phyloP scores from a whole-genome alignment of 768 basidiomycete species.

The Suillus luteus region DNA sequence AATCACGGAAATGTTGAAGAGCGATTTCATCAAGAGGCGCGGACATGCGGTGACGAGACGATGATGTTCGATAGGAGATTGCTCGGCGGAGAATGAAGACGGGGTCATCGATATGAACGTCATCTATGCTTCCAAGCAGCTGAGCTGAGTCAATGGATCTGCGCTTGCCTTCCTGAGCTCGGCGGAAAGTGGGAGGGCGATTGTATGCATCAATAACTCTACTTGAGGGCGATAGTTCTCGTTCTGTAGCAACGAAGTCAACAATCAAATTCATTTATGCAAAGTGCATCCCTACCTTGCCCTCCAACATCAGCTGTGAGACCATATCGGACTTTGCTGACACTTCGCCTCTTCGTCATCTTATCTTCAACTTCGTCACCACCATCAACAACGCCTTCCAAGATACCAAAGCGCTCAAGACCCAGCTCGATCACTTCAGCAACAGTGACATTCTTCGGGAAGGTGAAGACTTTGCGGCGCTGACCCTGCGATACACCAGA shows the following conservation, averaged over 20 bases:
- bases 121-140: conserved; percentile 68
- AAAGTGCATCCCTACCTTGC: conserved; percentile 53
- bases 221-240: conserved; percentile 75
- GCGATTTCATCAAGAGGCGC: conserved; percentile 85
- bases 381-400: conserved; percentile 97
- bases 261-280: conserved; percentile 11
- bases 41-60: conserved; percentile 69
- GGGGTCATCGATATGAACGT: conserved; percentile 83
- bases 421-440: conserved; percentile 95
- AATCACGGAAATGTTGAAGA: conserved; percentile 70
- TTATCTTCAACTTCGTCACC: conserved; percentile 99
- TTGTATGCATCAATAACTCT: conserved; percentile 84
- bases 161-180: conserved; percentile 66
- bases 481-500: conserved; percentile 59
- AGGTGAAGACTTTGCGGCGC: conserved; percentile 82
- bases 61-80: conserved; percentile 67
- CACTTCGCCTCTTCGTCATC: conserved; percentile 75
- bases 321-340: conserved; percentile 79
- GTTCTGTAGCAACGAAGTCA: conserved; percentile 51
- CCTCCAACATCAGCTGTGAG: conserved; percentile 60
- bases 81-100: conserved; percentile 88
- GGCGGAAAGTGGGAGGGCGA: conserved; percentile 70
- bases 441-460: conserved; percentile 94
- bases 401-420: conserved; percentile 91
- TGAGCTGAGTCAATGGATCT: conserved; percentile 84